These are phyloP conservation scores for Teunomyces tritomae DNA, from an alignment of 805 yeast genomes.

Conservation along the genomic window DNA sequence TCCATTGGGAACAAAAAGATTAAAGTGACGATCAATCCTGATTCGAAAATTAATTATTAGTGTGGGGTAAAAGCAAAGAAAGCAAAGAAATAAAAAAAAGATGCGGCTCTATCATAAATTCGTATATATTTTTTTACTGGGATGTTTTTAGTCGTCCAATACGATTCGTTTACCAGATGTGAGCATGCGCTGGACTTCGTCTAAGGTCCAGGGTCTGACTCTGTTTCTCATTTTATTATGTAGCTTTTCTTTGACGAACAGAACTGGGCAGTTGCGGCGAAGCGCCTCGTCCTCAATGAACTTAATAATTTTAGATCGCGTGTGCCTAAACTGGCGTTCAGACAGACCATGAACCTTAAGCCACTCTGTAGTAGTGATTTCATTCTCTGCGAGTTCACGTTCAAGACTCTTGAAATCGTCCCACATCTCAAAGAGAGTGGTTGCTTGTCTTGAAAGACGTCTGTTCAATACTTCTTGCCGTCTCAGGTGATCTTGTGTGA, in stretches of 20 bases:
- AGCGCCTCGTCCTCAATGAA: conserved; percentile 30
- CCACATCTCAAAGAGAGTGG: conserved; percentile 32
- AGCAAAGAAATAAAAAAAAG: background rate
- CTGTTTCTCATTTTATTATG: conserved; percentile 29
- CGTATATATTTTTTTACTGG: background rate
- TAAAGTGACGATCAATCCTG: background rate
- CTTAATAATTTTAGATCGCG: conserved; percentile 25
- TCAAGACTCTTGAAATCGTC: conserved; percentile 31
- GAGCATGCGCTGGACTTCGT: conserved; percentile 32
- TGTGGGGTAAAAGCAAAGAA: background rate
- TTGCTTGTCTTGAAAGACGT: conserved; percentile 26
- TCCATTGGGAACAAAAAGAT: background rate
- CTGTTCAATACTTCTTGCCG: conserved; percentile 20
- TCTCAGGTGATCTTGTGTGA: conserved; percentile 9
- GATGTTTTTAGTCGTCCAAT: conserved; percentile 14
- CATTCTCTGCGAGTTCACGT: conserved; percentile 19
- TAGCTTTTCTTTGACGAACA: conserved; percentile 23
- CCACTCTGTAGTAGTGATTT: conserved; percentile 29
- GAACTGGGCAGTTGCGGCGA: conserved; percentile 16
- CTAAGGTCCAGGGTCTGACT: conserved; percentile 29
- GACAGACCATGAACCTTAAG: conserved; percentile 27
- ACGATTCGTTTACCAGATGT: conserved; percentile 25
- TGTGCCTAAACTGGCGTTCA: conserved; percentile 28
- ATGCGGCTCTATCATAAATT: background rate
- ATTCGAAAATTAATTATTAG: background rate